Evolutionary conservation across 2,329 filamentous ascomycete genomes (phyloP).

Genomic region (Alternaria alternata): DNA sequence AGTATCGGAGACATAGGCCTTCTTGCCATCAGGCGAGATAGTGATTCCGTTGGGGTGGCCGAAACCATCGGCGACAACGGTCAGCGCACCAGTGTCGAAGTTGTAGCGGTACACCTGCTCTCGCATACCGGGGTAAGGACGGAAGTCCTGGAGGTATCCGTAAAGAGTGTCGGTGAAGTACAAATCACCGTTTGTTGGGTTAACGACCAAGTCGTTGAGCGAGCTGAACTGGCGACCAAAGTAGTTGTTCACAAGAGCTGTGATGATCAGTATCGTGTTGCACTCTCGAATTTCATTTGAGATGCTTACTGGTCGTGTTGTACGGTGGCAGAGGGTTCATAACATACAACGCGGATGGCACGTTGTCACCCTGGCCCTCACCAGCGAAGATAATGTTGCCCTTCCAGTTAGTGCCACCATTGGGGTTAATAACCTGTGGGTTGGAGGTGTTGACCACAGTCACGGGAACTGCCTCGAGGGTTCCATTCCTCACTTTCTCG

Average conservation of each 20-base stretch:
- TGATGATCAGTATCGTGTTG: conserved; percentile 4
- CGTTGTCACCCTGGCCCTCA: conserved; percentile 31
- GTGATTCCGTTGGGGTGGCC: conserved; percentile 53
- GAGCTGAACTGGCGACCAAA: conserved; percentile 56
- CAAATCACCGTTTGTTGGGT: conserved; percentile 50
- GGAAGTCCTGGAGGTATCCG: conserved; percentile 35
- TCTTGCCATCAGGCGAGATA: conserved; percentile 51
- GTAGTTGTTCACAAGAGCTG: conserved; percentile 53
- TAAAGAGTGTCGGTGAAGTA: conserved; percentile 58
- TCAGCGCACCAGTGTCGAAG: conserved; percentile 48
- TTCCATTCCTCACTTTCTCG: conserved; percentile 34
- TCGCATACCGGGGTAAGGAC: conserved; percentile 33
- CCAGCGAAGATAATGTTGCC: conserved; percentile 37
- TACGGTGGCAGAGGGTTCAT: conserved; percentile 36
- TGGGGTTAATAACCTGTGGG: conserved; percentile 37
- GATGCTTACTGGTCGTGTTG: conserved; percentile 32
- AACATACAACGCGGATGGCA: conserved; percentile 33
- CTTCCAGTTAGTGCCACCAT: conserved; percentile 33
- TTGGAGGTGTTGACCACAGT: conserved; percentile 34
- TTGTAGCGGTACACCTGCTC: conserved; percentile 53
- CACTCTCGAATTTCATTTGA: neutral
- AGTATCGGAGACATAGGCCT: conserved; percentile 56
- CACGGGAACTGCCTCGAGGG: conserved; percentile 27
- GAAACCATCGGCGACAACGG: conserved; percentile 51
- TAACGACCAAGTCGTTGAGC: conserved; percentile 52